Base-by-base conservation (phyloP, 495 filamentous ascomycete genomes). In the Neurospora cerealis region DNA sequence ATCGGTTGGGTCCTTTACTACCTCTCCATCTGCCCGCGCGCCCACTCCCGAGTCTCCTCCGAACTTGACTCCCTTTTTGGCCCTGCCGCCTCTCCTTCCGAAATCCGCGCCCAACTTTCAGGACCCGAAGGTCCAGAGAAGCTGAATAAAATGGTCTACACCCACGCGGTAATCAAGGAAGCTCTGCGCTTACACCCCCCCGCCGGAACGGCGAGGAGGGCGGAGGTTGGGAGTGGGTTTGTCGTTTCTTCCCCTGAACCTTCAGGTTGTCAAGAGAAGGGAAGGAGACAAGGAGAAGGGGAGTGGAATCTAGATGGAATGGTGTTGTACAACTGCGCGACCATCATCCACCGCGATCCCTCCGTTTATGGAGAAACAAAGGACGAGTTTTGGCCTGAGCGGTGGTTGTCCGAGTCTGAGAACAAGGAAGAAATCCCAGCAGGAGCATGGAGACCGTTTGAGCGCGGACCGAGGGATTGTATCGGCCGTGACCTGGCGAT, bases 401-500 rank as follows among this genome's bases (percentile, higher is more conserved):
- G 90, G 5, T 91, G 90, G 89, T 79, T 91, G 0, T 86, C 87
- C 69, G 87, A 87, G 69, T 79, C 72, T 6, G 74, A 70, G 21
- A 39, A 46, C 48, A 77, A 69, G 75, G 69, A n/a, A 0, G 76
- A 74, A 70, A 79, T 81, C 15, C 83, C 83, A 7, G 40, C 79
- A 0, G 74, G 76, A 11, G 85, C 87, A 2, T 90, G 84, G 84
- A 76, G 88, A 39, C 83, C 86, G 7, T 90, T 90, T 72, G 86
- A 88, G 76, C 80, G 83, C 2, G 88, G 88, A 0, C 87, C 88
- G 4, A 74, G 88, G 2, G 85, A 82, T 70, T 90, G 89, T 74
- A 88, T 91, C 42, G 88, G 89, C 0, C 86, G 88, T 74, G 86
- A 87, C 40, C 80, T 90, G n/a, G 86, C 87, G 0, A 86, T 79